Evolutionary conservation across 148 eudicot genomes (phyloP).

Genomic region (Bassia scoparia): DNA sequence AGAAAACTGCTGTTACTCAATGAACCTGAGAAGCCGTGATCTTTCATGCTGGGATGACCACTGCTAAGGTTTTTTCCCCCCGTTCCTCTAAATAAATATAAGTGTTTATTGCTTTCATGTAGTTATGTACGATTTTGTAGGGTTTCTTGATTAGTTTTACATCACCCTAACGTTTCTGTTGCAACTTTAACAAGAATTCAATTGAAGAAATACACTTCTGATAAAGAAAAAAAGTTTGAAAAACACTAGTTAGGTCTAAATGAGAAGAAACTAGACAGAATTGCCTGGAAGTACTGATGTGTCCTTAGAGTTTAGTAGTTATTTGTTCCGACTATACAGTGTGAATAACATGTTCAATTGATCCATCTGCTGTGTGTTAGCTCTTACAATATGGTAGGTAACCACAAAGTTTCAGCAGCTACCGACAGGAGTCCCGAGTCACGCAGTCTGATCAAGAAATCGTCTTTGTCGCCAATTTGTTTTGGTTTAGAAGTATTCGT

Average conservation of each 20-base stretch:
- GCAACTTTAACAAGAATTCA: neutral
- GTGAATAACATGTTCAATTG: neutral
- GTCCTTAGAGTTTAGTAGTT: neutral
- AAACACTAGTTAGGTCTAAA: too few species aligned
- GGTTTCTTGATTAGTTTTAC: neutral
- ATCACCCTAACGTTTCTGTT: neutral
- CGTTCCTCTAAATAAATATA: too few species aligned
- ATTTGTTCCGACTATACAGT: neutral
- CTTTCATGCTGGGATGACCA: constrained; percentile 99
- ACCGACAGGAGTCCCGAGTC: neutral
- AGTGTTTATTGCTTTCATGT: constrained; percentile 3
- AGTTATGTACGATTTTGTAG: neutral
- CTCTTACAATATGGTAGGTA: neutral
- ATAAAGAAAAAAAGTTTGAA: too few species aligned
- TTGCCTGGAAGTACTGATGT: neutral
- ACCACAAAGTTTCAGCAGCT: neutral
- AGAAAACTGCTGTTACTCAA: constrained; percentile 95
- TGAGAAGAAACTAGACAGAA: neutral
- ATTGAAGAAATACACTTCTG: neutral
- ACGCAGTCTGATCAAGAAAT: neutral
- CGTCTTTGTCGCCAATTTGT: neutral
- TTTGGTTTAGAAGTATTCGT: neutral
- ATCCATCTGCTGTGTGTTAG: neutral
- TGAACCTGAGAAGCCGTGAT: constrained; percentile 98
- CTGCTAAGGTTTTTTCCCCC: constrained; percentile 59